Percentiles rank a stretch among this genome's conserved stretches.
These are phyloP conservation scores for Penicillium sp. DNA, from an alignment of 2,329 filamentous ascomycete genomes.

Conservation along the genomic window DNA sequence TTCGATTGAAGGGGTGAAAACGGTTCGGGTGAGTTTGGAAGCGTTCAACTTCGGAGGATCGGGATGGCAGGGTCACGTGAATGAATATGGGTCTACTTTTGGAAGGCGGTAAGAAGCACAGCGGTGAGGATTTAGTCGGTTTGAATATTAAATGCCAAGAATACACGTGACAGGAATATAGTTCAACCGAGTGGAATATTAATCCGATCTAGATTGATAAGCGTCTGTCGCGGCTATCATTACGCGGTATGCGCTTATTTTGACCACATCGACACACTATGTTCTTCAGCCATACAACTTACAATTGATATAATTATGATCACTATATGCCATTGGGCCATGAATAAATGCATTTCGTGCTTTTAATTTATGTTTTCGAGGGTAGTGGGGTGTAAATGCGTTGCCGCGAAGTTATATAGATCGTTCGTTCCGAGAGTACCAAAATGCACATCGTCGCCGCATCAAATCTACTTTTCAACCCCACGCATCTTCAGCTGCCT, in stretches of 20 bases:
- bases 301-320: background rate
- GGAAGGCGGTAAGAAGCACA: background rate
- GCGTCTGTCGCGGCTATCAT: background rate
- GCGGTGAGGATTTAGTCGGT: background rate
- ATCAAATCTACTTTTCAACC: background rate
- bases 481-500: background rate
- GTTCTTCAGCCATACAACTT: background rate
- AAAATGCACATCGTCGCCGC: background rate
- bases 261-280: background rate
- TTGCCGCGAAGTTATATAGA: background rate
- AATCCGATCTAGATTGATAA: background rate
- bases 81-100: background rate
- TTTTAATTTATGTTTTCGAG: background rate
- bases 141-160: background rate
- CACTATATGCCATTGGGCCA: background rate
- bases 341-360: accelerated
- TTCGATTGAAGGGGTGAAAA: constrained; percentile 32
- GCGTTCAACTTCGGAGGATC: constrained; percentile 36
- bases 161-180: background rate
- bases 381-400: background rate
- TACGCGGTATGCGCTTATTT: background rate
- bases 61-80: constrained; percentile 18
- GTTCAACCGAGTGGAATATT: no score
- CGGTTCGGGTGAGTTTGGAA: constrained; percentile 33
- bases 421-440: background rate